These are phyloP conservation scores for Amylostereum areolatum DNA, from an alignment of 1,284 basidiomycete genomes.

Conservation along the genomic window DNA sequence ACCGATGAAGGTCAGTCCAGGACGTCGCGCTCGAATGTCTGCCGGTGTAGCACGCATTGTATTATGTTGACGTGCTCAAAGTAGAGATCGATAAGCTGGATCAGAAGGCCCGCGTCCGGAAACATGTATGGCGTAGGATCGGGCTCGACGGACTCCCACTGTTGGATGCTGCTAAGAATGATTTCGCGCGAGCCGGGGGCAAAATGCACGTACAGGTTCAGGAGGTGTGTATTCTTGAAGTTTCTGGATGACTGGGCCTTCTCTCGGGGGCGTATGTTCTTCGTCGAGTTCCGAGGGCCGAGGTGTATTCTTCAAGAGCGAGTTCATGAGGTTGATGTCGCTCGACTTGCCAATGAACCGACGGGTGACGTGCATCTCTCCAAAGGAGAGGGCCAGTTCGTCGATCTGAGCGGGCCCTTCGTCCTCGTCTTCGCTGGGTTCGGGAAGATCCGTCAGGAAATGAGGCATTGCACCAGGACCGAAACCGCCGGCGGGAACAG, in stretches of 20 bases:
- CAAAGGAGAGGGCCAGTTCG: not conserved
- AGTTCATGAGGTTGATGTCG: slow-evolving; percentile 58
- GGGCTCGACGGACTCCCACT: too few relatives aligned
- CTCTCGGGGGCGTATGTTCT: too few relatives aligned
- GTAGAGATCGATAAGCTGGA: slow-evolving; percentile 58
- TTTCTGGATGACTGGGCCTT: too few relatives aligned
- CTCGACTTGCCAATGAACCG: slow-evolving; percentile 74
- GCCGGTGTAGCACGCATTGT: slow-evolving; percentile 71
- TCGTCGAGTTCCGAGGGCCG: too few relatives aligned
- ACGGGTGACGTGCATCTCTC: slow-evolving; percentile 24
- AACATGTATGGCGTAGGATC: slow-evolving; percentile 33
- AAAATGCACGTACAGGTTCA: too few relatives aligned
- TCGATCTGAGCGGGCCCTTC: slow-evolving; percentile 12
- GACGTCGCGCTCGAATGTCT: slow-evolving; percentile 60
- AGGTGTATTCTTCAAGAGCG: too few relatives aligned
- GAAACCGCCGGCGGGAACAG: not conserved
- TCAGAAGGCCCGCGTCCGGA: slow-evolving; percentile 57
- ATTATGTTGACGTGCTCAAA: slow-evolving; percentile 57
- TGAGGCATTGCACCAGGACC: not conserved
- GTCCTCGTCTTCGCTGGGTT: slow-evolving; percentile 28
- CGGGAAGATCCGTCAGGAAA: slow-evolving; percentile 17
- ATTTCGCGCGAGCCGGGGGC: too few relatives aligned
- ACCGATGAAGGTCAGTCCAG: slow-evolving; percentile 47
- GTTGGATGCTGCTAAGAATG: too few relatives aligned
- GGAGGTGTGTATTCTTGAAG: too few relatives aligned